Base-by-base conservation (phyloP, 805 yeast genomes). In the Metschnikowia continentalis region DNA sequence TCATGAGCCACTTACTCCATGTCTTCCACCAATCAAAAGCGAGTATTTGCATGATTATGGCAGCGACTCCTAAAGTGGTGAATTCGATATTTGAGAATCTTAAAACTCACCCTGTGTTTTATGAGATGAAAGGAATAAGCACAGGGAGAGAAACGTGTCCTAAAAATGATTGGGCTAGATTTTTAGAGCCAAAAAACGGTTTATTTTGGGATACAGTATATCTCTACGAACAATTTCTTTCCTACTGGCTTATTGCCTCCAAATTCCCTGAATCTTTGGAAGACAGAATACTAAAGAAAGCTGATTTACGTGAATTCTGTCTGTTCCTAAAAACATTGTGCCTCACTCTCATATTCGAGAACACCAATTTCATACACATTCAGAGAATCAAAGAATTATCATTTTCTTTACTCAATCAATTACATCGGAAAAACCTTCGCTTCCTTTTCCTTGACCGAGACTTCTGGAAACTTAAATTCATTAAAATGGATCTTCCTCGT, bases 371-470 rank as follows among this genome's bases (percentile, higher is more conserved):
- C 14, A 30, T 35, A 35, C 52, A 46, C 19, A n/a, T 37, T 19
- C 32, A 14, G 32, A 32, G 42, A 14, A 19, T 70, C 30, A 65
- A 64, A 47, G 62, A 61, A 3, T 61, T 77, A 1, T 69, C 86
- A 0, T 62, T 83, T n/a, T 69, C 75, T 26, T 73, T 86, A 3
- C 64, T 86, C 47, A 79, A 84, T 48, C 91, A 86, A 62, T 64
- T 88, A 1, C 83, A 86, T 62, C 61, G 79, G 50, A 79, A 87
- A 47, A 86, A 88, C 58, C 70, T 85, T n/a, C 72, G 92, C 46
- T 67, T 86, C 49, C 64, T 70, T 2, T 73, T 85, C 39, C 65
- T 86, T 26, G 74, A 74, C 0, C 63, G 64, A 1, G 50, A 55
- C 22, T 78, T 84, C 55, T 89, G 96, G 96, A 52, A 70, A 43